Conservation (phyloP, 225 moss, liverwort and hornwort genomes). For the Lunularia cruciata region DNA sequence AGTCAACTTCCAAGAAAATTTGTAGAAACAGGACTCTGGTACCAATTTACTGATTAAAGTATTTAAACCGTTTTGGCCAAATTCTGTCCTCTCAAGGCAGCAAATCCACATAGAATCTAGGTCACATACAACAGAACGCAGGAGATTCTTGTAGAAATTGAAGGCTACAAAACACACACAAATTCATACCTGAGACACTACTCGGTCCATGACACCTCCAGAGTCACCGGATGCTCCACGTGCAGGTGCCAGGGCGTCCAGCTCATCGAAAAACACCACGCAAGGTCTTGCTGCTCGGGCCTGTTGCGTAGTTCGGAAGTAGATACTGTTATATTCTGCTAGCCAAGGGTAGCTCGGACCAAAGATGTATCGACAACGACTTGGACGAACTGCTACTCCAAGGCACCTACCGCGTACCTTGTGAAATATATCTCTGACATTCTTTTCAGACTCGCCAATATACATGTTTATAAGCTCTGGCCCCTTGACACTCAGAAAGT, state of each 20-base stretch:
- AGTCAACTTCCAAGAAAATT: neutral
- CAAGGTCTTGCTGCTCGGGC: conserved; percentile 95
- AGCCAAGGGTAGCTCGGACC: neutral
- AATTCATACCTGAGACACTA: conserved; percentile 85
- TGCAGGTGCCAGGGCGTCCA: conserved; percentile 94
- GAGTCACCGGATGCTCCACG: conserved; percentile 95
- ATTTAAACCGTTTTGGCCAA: no score
- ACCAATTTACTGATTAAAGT: no score
- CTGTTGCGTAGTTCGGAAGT: conserved; percentile 40
- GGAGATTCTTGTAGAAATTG: no score
- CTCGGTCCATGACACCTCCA: conserved; percentile 98
- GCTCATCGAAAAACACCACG: conserved; percentile 99
- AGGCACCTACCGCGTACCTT: no score
- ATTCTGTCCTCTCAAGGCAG: no score
- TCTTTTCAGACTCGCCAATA: conserved; percentile 99
- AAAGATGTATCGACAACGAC: neutral
- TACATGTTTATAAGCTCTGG: conserved; percentile 99
- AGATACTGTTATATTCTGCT: neutral
- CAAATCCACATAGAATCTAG: no score
- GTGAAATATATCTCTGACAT: conserved; percentile 92
- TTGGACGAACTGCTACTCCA: no score
- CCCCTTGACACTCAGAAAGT: conserved; percentile 97
- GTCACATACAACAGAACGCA: no score
- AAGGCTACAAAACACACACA: no score
- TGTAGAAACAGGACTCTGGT: no score